A percentile compares a stretch with the other conserved stretches of the same genome.
phyloP scores from a whole-genome alignment of 345 rosid genomes.

The Populus davidiana region DNA sequence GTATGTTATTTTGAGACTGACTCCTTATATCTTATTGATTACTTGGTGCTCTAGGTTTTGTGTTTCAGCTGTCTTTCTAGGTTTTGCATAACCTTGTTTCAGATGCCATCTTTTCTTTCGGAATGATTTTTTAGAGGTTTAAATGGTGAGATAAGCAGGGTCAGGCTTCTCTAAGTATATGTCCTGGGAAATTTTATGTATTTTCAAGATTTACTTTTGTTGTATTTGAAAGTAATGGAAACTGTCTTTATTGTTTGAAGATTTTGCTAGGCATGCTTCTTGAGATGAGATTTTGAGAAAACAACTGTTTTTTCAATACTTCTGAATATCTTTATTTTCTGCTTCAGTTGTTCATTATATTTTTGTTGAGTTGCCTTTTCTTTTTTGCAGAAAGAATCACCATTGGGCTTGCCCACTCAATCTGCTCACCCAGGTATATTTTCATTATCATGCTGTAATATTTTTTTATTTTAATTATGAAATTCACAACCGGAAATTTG shows the following conservation, averaged over 20 bases:
- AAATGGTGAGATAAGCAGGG: background rate
- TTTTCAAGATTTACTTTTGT: background rate
- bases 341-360: background rate
- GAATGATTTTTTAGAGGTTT: background rate
- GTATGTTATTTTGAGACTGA: constrained; percentile 23
- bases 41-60: background rate
- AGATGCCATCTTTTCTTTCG: no score
- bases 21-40: background rate
- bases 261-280: background rate
- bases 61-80: background rate
- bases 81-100: background rate
- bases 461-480: no score
- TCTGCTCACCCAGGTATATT: constrained; percentile 90
- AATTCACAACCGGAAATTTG: background rate
- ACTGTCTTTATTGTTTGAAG: background rate
- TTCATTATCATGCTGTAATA: background rate
- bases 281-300: background rate
- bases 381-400: constrained; percentile 74
- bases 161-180: background rate
- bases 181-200: background rate
- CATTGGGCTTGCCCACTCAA: constrained; percentile 59
- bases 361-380: background rate
- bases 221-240: background rate
- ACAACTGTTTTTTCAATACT: background rate
- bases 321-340: background rate